A percentile compares a stretch with the other conserved stretches of the same genome.
phyloP scores from a whole-genome alignment of 2,329 filamentous ascomycete species.

The Pseudogymnoascus sp. region DNA sequence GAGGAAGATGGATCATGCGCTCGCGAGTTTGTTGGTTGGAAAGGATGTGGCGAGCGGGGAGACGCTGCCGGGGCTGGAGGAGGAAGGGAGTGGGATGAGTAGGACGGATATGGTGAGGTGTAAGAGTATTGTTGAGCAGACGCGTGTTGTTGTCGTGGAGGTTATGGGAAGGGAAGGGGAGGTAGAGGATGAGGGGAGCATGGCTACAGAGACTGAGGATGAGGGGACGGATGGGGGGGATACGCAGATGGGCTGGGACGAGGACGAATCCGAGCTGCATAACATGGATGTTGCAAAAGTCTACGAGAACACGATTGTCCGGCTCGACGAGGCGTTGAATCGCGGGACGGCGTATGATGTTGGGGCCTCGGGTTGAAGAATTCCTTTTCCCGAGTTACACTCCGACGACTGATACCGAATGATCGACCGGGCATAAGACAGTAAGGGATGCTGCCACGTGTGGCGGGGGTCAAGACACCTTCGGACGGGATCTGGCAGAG shows the following conservation, averaged over 20 bases:
- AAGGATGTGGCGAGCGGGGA: slow-evolving; percentile 57
- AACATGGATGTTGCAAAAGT: slow-evolving; percentile 66
- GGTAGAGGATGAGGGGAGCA: slow-evolving; percentile 29
- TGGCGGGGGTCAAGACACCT: not conserved
- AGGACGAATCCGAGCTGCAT: slow-evolving; percentile 45
- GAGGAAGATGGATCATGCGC: slow-evolving; percentile 73
- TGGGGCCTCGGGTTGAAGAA: not conserved
- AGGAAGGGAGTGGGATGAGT: slow-evolving; percentile 55
- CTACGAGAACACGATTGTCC: slow-evolving; percentile 71
- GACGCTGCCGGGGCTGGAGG: slow-evolving; percentile 61
- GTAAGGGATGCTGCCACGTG: slow-evolving; percentile 1
- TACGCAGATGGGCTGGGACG: slow-evolving; percentile 27
- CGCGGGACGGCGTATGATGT: slow-evolving; percentile 14
- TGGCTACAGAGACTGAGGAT: slow-evolving; percentile 15
- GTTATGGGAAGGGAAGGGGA: slow-evolving; percentile 49
- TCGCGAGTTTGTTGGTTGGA: slow-evolving; percentile 64
- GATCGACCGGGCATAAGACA: not conserved
- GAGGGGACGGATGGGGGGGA: slow-evolving; percentile 26
- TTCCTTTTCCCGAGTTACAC: not conserved
- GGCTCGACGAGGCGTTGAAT: slow-evolving; percentile 60
- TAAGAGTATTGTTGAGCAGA: slow-evolving; percentile 70
- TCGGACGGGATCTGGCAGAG: not conserved
- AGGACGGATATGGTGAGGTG: slow-evolving; percentile 80
- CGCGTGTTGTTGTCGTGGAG: slow-evolving; percentile 61
- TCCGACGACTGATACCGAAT: not conserved